Base-by-base conservation (phyloP, 768 basidiomycete species). In the Hygrocybe coccinea region DNA sequence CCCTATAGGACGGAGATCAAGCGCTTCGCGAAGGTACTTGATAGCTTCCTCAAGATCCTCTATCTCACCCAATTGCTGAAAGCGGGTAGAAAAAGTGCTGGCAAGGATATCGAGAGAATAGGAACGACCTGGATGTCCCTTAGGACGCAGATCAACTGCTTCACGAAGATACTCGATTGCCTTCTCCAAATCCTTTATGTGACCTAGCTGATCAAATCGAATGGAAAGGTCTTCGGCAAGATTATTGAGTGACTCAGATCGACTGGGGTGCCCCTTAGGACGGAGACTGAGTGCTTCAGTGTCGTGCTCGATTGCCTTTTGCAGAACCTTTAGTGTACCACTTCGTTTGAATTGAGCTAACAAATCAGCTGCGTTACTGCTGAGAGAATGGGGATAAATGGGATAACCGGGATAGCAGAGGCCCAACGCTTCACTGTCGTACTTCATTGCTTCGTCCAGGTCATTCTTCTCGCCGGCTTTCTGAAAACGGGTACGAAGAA, bases 171-270 rank as follows among this genome's bases (percentile, higher is more conserved):
- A 15, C 25, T 14, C 22, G 46, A 47, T 47, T 3, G 46, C 15
- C 46, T 47, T 22, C 46, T 47, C 46, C n/a, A 47, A 25, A 47
- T 47, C 46, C 46, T 47, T 22, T n/a, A 36, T 47, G 5, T 21
- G 12, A n/a, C 25, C 25, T n/a, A 29, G 22, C 17, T 12, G 33
- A 22, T 50, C 21, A 25, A 51, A 56, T 4, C 55, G 55, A 38
- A 12, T 38, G 24, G 12, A 39, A 17, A 57, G 39, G 37, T 11
- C 47, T 25, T 14, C 34, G 12, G 37, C 51, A 21, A 53, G 12
- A 46, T 43, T 52, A 25, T 52, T 44, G 12, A 57, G 37, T 19
- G 57, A n/a, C 60, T 63, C 5, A 44, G 21, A 50, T 62, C 21
- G 29, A 60, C 60, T 21, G 59, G 29, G 29, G 8, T 29, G 29